A percentile compares a stretch with the other conserved stretches of the same genome.
phyloP scores from a whole-genome alignment of 1,284 basidiomycete species.

The Flammula alnicola region DNA sequence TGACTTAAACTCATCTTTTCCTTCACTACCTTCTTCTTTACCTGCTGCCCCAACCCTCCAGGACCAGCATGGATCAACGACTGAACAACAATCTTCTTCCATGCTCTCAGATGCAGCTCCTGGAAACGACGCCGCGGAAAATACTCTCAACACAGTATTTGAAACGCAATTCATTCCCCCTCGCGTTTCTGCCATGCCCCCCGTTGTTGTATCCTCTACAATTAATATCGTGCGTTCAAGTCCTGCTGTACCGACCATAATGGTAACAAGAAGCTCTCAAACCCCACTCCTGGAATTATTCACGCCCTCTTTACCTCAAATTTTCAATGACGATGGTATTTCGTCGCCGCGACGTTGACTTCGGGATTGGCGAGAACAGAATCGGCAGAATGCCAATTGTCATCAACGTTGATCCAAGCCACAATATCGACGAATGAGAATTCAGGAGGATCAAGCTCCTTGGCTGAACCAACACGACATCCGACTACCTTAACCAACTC shows the following conservation, averaged over 20 bases:
- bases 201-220: constrained; percentile 12
- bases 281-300: background rate
- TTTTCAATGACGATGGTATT: background rate
- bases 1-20: constrained; percentile 11
- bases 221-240: constrained; percentile 5
- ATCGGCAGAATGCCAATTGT: background rate
- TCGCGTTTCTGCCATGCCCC: constrained; percentile 12
- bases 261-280: constrained; percentile 3
- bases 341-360: background rate
- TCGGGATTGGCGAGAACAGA: background rate
- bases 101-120: background rate
- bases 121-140: background rate
- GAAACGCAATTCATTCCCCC: background rate
- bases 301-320: background rate
- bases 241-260: constrained; percentile 7
- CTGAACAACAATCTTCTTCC: background rate
- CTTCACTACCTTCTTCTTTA: constrained; percentile 12
- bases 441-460: background rate
- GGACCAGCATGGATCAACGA: background rate
- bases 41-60: background rate
- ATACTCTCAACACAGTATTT: background rate
- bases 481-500: constrained; percentile 1
- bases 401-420: too few species aligned
- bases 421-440: too few species aligned
- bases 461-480: background rate